These are phyloP conservation scores for Artemisia annua DNA, from an alignment of 129 eudicot genomes.

Conservation along the genomic window DNA sequence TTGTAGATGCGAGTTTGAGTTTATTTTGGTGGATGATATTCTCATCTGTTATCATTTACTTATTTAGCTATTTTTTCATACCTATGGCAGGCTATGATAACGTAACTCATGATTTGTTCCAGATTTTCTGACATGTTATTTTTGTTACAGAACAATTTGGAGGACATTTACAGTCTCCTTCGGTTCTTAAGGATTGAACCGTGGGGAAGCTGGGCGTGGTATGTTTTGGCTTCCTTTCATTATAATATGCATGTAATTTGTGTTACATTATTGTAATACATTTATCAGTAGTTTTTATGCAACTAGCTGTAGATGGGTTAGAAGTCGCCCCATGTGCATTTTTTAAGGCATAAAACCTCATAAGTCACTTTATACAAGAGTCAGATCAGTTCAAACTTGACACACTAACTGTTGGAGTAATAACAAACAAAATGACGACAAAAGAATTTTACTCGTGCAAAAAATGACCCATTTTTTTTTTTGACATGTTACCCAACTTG, in stretches of 20 bases:
- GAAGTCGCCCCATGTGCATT: no score
- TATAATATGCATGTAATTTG: background rate
- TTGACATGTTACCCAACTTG: no score
- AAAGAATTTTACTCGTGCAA: no score
- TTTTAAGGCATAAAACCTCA: no score
- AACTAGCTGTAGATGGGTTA: no score
- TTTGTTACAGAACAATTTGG: slow-evolving; percentile 82
- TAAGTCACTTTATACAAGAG: no score
- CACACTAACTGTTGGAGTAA: no score
- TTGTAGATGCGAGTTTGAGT: background rate
- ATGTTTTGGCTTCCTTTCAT: slow-evolving; percentile 30
- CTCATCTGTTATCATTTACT: slow-evolving; percentile 8
- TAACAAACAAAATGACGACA: no score
- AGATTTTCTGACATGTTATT: slow-evolving; percentile 28
- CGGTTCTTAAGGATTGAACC: slow-evolving; percentile 93
- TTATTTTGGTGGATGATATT: background rate
- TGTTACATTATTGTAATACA: background rate
- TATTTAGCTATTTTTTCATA: background rate
- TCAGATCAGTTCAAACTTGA: no score
- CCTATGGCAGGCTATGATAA: background rate
- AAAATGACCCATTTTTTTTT: no score
- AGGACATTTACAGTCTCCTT: slow-evolving; percentile 89
- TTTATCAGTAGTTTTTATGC: no score
- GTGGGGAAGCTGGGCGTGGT: slow-evolving; percentile 99
- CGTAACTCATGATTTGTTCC: slow-evolving; percentile 3